Evolutionary conservation across 768 basidiomycete genomes (phyloP).

Genomic region (Amyloporia xantha): DNA sequence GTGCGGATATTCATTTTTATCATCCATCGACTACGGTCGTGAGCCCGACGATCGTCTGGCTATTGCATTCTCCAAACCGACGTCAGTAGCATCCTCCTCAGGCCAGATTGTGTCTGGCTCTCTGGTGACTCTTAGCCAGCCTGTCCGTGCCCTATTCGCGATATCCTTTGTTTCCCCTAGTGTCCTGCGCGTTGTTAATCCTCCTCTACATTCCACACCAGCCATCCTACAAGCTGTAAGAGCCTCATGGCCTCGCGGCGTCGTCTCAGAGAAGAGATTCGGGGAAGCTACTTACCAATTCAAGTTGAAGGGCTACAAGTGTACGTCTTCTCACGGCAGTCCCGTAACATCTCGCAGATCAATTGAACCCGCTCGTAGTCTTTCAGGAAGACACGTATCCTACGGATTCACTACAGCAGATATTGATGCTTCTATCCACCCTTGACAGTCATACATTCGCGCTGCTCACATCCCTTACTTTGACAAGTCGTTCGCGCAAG

Average conservation of each 20-base stretch:
- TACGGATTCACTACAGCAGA: constrained; percentile 65
- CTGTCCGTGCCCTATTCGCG: constrained; percentile 44
- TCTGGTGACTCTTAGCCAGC: constrained; percentile 16
- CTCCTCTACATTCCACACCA: constrained; percentile 71
- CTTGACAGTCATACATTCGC: constrained; percentile 65
- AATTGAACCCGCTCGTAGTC: too few species aligned
- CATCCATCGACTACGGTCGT: constrained; percentile 70
- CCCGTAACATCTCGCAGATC: too few species aligned
- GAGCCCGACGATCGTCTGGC: constrained; percentile 69
- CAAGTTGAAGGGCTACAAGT: constrained; percentile 76
- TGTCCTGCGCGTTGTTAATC: constrained; percentile 63
- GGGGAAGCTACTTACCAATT: constrained; percentile 70
- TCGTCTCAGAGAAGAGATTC: constrained; percentile 71
- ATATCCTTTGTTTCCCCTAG: constrained; percentile 67
- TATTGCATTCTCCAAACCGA: constrained; percentile 60
- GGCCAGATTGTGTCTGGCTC: constrained; percentile 35
- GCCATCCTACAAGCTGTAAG: constrained; percentile 78
- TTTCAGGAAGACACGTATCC: constrained; percentile 75
- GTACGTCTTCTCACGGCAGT: too few species aligned
- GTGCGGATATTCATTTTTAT: constrained; percentile 57
- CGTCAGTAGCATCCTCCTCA: constrained; percentile 31
- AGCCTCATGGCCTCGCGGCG: constrained; percentile 73
- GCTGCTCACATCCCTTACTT: constrained; percentile 62
- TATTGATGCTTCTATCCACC: constrained; percentile 57
- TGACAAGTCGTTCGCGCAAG: constrained; percentile 62